Evolutionary conservation across 345 rosid species (phyloP).

Genomic region (Boechera retrofracta): DNA sequence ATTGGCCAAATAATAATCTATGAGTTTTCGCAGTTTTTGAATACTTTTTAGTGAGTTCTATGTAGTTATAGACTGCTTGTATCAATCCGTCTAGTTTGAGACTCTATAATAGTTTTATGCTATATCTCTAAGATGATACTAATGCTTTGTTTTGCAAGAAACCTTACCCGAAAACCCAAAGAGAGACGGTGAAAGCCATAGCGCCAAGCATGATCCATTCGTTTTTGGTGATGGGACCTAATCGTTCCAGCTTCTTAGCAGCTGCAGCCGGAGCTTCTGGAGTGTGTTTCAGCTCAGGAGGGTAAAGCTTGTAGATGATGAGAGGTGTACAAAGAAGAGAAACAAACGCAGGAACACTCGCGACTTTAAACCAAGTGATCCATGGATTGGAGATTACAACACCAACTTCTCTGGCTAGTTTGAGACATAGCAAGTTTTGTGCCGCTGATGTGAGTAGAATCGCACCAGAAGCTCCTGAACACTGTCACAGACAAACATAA

Average conservation of each 20-base stretch:
- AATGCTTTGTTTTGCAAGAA: slow-evolving; percentile 12
- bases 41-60: not conserved
- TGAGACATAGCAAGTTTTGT: slow-evolving; percentile 90
- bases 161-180: slow-evolving; percentile 87
- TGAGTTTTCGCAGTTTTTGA: not conserved
- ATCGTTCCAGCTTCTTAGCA: slow-evolving; percentile 67
- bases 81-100: not conserved
- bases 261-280: slow-evolving; percentile 98
- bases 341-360: slow-evolving; percentile 81
- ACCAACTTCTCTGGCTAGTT: slow-evolving; percentile 94
- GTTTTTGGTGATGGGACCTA: slow-evolving; percentile 83
- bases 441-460: slow-evolving; percentile 94
- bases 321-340: slow-evolving; percentile 79
- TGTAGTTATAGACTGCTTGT: not conserved
- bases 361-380: slow-evolving; percentile 94
- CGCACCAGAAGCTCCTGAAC: slow-evolving; percentile 83
- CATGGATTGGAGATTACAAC: slow-evolving; percentile 77
- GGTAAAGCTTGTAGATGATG: slow-evolving; percentile 78
- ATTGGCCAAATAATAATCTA: too few species aligned
- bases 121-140: not conserved
- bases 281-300: slow-evolving; percentile 91
- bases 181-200: slow-evolving; percentile 87
- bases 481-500: slow-evolving; percentile 57
- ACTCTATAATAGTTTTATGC: not conserved
- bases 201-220: slow-evolving; percentile 91